Conservation (phyloP, 192 early-diverging fungal genomes). For the Coemansia sp. region DNA sequence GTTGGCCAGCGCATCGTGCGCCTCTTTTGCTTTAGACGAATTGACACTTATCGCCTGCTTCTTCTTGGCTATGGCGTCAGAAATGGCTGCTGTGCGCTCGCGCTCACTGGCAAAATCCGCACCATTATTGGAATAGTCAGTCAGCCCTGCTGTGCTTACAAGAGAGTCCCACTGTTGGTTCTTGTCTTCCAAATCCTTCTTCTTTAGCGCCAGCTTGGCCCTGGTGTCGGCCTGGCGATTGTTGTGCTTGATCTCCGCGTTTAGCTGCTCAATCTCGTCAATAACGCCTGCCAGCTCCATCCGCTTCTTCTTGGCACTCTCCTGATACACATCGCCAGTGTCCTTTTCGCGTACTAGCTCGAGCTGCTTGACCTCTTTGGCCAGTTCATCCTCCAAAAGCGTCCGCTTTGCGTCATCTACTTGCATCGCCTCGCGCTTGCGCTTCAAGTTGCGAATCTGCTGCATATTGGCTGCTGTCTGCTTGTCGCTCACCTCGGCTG, state of each 20-base stretch:
- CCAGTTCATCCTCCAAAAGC: constrained; percentile 23
- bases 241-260: constrained; percentile 60
- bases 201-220: constrained; percentile 61
- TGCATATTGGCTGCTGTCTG: constrained; percentile 17
- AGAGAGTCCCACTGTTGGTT: constrained; percentile 9
- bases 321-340: constrained; percentile 18
- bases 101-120: constrained; percentile 14
- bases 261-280: constrained; percentile 38
- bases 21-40: constrained; percentile 7
- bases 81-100: constrained; percentile 28
- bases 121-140: constrained; percentile 10
- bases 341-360: constrained; percentile 20
- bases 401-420: constrained; percentile 13
- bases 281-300: constrained; percentile 53
- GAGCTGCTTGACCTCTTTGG: constrained; percentile 27
- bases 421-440: constrained; percentile 26
- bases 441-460: constrained; percentile 21
- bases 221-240: constrained; percentile 64
- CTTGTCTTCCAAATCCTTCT: constrained; percentile 52
- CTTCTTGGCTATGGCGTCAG: constrained; percentile 18
- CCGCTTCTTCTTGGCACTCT: constrained; percentile 37
- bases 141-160: constrained; percentile 10
- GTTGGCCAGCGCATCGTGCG: constrained; percentile 17
- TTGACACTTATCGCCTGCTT: constrained; percentile 25
- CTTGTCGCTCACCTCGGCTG: constrained; percentile 20